Evolutionary conservation across 164 flowering plant genomes (phyloP), one percentile per base, ranked within the genome.

Genomic region (Aristolochia contorta): DNA sequence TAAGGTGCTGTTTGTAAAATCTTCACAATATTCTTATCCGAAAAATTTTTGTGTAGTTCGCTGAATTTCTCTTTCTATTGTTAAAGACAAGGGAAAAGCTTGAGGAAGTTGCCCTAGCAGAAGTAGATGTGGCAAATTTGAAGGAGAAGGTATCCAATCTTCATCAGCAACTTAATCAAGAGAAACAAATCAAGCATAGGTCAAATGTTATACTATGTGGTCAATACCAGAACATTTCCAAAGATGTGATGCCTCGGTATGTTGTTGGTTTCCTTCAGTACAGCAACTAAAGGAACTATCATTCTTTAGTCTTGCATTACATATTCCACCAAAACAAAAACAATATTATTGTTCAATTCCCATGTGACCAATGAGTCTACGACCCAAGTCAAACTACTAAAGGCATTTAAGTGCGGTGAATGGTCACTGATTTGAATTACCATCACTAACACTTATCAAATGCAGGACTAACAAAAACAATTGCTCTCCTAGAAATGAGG

Each of bases 71-170:
- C 73, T 21, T 58, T 20, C 50, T 22, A 62, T 33, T 72, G 45
- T 47, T 72, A 54, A 58, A 94, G 99, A 76, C 71, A 25, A 89
- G 71, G 84, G 82, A 70, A 62, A 86, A 81, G 54, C 74, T 86
- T 12, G 77, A 81, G 73, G 96, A 85, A 70, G 69, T 88, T 54
- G 79, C 80, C 66, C 67, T 43, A 24, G 79, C 82, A 43, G 95
- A 86, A 75, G 82, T 78, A 64, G 87, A 83, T 51, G 72, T 87
- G 43, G 59, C n/a, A 59, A 80, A 70, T 63, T 80, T 94, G 69
- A 81, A 82, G 64, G 71, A 89, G 70, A 87, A 78, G 72, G 77
- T 78, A 69, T 84, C 83, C 74, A 84, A 85, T 67, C 84, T 87
- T 41, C 76, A 75, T 37, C 18, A 50, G 54, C 81, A 82, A 79